Conservation (phyloP, 2,329 filamentous ascomycete species). For the Pseudogymnoascus sp. region DNA sequence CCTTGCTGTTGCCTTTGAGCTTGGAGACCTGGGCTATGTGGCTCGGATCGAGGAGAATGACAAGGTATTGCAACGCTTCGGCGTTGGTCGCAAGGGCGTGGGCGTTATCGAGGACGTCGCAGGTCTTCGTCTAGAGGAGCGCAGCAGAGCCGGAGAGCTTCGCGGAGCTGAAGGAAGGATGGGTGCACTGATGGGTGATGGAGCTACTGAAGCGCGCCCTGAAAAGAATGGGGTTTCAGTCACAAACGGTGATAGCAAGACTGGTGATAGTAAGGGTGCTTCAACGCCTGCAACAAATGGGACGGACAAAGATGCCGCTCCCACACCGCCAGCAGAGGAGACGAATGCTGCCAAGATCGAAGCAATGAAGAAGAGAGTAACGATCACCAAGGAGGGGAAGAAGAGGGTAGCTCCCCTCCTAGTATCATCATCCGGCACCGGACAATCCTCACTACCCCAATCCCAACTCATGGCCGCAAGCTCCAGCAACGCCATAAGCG, state of each 20-base stretch:
- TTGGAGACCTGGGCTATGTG: constrained; percentile 82
- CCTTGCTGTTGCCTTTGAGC: constrained; percentile 70
- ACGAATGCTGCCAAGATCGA: constrained; percentile 51
- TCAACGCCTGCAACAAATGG: constrained; percentile 16
- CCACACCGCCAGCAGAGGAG: constrained; percentile 30
- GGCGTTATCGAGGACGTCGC: constrained; percentile 91
- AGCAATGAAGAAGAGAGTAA: constrained; percentile 80
- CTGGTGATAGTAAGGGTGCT: constrained; percentile 18
- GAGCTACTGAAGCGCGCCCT: constrained; percentile 29
- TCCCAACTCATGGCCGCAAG: constrained; percentile 76
- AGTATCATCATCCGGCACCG: constrained; percentile 80
- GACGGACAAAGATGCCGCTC: background rate
- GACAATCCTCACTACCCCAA: constrained; percentile 80
- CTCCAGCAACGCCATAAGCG: constrained; percentile 55
- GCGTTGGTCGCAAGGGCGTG: constrained; percentile 75
- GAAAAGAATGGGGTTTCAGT: constrained; percentile 21
- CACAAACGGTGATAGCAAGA: constrained; percentile 14
- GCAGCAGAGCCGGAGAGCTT: constrained; percentile 83
- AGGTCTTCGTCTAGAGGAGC: constrained; percentile 76
- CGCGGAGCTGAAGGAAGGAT: constrained; percentile 88
- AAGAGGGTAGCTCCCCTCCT: constrained; percentile 89
- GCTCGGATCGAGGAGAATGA: constrained; percentile 83
- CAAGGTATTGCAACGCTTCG: constrained; percentile 86
- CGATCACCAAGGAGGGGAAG: constrained; percentile 91
- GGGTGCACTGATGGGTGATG: constrained; percentile 96